Evolutionary conservation across 2,329 filamentous ascomycete genomes (phyloP).

Genomic region (Graphium sp.): DNA sequence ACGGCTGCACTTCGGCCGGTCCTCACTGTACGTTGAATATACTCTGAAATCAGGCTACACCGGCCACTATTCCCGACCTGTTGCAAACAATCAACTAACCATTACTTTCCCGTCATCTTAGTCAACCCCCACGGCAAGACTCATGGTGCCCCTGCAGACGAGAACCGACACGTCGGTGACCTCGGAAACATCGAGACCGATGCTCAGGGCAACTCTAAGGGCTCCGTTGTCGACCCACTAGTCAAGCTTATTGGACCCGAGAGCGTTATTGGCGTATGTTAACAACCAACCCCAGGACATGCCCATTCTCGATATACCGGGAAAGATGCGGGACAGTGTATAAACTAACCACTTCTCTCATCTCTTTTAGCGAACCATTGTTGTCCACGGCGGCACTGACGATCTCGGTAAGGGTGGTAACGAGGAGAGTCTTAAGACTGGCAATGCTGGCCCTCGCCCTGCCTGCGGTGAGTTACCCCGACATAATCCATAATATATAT

Average conservation of each 20-base stretch:
- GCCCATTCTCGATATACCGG: slow-evolving; percentile 6
- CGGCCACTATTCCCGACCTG: background rate
- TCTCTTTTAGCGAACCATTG: slow-evolving; percentile 61
- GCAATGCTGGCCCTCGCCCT: slow-evolving; percentile 83
- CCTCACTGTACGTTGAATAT: slow-evolving; percentile 65
- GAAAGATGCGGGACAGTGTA: background rate
- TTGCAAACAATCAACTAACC: background rate
- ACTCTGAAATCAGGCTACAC: slow-evolving; percentile 6
- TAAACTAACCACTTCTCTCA: slow-evolving; percentile 9
- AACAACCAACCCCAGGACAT: background rate
- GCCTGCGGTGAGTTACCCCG: slow-evolving; percentile 62
- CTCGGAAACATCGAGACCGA: slow-evolving; percentile 96
- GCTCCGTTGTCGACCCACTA: slow-evolving; percentile 60
- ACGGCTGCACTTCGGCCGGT: slow-evolving; percentile 95
- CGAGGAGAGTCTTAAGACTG: slow-evolving; percentile 96
- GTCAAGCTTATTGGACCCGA: slow-evolving; percentile 94
- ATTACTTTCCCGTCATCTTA: slow-evolving; percentile 17
- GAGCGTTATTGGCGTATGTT: slow-evolving; percentile 76
- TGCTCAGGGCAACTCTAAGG: slow-evolving; percentile 76
- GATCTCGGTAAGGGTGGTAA: slow-evolving; percentile 85
- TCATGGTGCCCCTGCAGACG: slow-evolving; percentile 75
- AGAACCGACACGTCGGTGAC: slow-evolving; percentile 87
- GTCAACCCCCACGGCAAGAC: slow-evolving; percentile 92
- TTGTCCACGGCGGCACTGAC: slow-evolving; percentile 88
- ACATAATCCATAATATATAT: background rate